Base-by-base conservation (phyloP, 2,329 filamentous ascomycete genomes). In the Colletotrichum sp. region DNA sequence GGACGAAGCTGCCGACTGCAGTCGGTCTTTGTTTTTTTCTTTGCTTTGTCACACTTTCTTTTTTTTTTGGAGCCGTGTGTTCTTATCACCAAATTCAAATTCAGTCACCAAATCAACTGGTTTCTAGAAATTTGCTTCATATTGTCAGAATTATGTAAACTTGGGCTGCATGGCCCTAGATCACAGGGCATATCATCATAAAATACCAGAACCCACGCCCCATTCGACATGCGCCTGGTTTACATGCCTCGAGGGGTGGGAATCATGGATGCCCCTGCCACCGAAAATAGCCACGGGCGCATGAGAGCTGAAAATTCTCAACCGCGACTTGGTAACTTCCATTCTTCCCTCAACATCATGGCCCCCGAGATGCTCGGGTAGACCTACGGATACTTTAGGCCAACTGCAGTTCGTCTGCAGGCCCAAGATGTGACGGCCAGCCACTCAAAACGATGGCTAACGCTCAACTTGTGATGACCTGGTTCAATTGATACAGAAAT, bases 141-240 rank as follows among this genome's bases (percentile, higher is more conserved):
- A 1, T n/a, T 48, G 1, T 12, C 1, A 10, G 1, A 48, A 48
- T n/a, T 12, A 48, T 12, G 6, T 12, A n/a, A 48, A 48, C 0
- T 6, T n/a, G 18, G 5, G 18, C 2, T n/a, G 5, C 16, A 3
- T 48, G 0, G 18, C 39, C 39, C 9, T n/a, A 12, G 9, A n/a
- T 48, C 18, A n/a, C 18, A 48, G 18, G 18, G 9, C 39, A 48
- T 1, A n/a, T 1, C 5, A 12, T 48, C 39, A 12, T 12, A 3
- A 48, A n/a, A 48, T 18, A n/a, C 9, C 39, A 18, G 36, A 6
- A 43, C 16, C 16, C 36, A 18, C 16, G 9, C 36, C 36, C 16
- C 36, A 10, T 43, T 43, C 8, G 8, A 48, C 18, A n/a, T n/a
- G 39, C 39, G 39, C 39, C 18, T n/a, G 18, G 18, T n/a, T n/a